Base-by-base conservation (phyloP, 1,139 yeast species). In the Suhomyces bribrorum region DNA sequence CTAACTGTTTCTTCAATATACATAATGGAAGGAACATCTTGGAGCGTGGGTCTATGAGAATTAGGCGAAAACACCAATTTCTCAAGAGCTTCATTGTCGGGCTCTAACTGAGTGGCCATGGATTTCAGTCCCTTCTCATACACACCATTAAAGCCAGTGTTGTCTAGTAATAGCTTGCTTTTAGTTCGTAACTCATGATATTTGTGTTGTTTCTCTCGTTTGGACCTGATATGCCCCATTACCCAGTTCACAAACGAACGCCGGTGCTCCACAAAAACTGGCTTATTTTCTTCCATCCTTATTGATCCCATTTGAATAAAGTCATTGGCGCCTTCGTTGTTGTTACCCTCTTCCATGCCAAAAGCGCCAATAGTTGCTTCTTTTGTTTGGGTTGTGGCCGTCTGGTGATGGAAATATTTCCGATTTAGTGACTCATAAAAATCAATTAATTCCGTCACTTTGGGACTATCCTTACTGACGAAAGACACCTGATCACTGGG, bases 21-120 rank as follows among this genome's bases (percentile, higher is more conserved):
- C 16, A 48, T 44, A 14, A 62, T 60, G 3, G 56, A 53, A 2
- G 62, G 59, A 3, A 61, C 51, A 42, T 62, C 64, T 7, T 36
- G 32, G 16, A 44, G 13, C 4, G 45, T 39, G 5, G 53, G 62
- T 23, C 62, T 34, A 44, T 62, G 65, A 6, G 61, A 49, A 25
- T 50, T 44, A 0, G 67, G 67, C 0, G 64, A 59, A 38, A 62
- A 62, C 5, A 61, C 46, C 16, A 46, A 37, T 30, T 26, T 15
- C 27, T 33, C 36, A 12, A 25, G 28, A 14, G 12, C 16, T 17
- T 26, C 14, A 12, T 29, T 25, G 7, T 17, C 14, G 13, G 34
- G 9, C 12, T 16, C 14, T 26, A 14, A 14, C 7, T 26, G 29
- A 7, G 8, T 20, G 6, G n/a, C n/a, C n/a, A n/a, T n/a, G n/a